Percentiles rank a stretch among this genome's conserved stretches.
Conservation (phyloP, 225 moss, liverwort and hornwort genomes). For the Lunularia cruciata region DNA sequence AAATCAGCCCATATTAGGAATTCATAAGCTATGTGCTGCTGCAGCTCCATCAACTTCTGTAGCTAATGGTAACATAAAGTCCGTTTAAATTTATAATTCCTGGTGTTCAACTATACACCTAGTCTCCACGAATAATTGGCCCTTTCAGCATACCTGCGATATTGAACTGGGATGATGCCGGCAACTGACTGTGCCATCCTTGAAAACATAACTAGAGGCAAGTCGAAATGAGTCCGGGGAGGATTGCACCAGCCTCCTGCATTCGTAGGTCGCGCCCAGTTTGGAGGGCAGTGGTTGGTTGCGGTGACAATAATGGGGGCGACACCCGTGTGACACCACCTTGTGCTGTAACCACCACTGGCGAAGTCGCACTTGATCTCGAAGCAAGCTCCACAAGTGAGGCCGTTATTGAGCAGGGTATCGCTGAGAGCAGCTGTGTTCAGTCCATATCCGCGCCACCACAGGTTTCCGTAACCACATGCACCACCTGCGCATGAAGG, state of each 20-base stretch:
- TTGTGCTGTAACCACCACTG: constrained; percentile 4
- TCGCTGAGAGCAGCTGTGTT: constrained; percentile 26
- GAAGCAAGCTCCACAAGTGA: constrained; percentile 34
- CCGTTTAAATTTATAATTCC: not conserved
- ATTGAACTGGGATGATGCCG: constrained; percentile 31
- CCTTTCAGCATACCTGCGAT: constrained; percentile 36
- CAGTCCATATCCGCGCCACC: constrained; percentile 23
- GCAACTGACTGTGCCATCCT: constrained; percentile 24
- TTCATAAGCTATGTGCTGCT: too few relatives aligned
- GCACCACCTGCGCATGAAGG: constrained; percentile 30
- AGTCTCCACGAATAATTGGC: too few relatives aligned
- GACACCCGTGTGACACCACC: constrained; percentile 19
- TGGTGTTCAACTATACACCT: not conserved
- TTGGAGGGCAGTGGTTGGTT: constrained; percentile 41
- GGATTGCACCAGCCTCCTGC: constrained; percentile 44
- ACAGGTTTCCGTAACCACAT: constrained; percentile 30
- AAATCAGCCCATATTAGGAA: too few relatives aligned
- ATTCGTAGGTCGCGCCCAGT: constrained; percentile 31
- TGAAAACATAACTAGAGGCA: constrained; percentile 31
- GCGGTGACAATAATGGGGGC: constrained; percentile 32
- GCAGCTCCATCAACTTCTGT: not conserved
- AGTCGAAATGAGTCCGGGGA: constrained; percentile 35
- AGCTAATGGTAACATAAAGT: not conserved
- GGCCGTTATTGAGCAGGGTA: constrained; percentile 28
- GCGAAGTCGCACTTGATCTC: constrained; percentile 17